Percentiles rank a stretch among this genome's conserved stretches.
These are phyloP conservation scores for Phytophthora lateralis DNA, from an alignment of 352 stramenopile genomes.

Conservation along the genomic window DNA sequence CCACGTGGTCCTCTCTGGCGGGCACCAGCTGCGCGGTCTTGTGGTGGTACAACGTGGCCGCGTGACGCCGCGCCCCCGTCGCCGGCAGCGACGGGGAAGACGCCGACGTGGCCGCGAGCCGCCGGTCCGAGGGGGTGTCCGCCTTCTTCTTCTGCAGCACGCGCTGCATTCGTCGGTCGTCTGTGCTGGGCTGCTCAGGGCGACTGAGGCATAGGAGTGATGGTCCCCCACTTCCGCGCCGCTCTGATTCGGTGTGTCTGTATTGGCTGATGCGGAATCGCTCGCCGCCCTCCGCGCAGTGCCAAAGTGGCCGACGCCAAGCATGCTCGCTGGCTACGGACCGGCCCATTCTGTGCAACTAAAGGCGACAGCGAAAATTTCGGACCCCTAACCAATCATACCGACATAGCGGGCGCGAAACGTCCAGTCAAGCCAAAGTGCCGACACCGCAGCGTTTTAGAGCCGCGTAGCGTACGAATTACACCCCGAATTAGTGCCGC, in stretches of 20 bases:
- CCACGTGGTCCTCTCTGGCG: constrained; percentile 52
- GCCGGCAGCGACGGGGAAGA: constrained; percentile 18
- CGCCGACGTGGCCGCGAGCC: constrained; percentile 14
- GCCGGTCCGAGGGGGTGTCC: constrained; percentile 19
- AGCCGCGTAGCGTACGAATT: constrained; percentile 1
- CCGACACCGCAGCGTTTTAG: constrained; percentile 13
- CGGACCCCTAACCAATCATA: constrained; percentile 58
- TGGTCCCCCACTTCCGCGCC: background rate
- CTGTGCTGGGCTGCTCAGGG: constrained; percentile 3
- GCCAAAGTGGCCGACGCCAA: constrained; percentile 12
- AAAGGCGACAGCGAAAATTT: constrained; percentile 65
- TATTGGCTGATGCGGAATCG: background rate
- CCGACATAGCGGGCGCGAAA: constrained; percentile 11
- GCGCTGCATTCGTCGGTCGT: constrained; percentile 33
- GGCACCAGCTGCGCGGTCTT: constrained; percentile 15
- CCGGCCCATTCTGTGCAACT: constrained; percentile 35
- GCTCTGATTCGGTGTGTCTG: background rate
- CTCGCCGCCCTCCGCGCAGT: constrained; percentile 3
- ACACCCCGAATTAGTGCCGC: background rate
- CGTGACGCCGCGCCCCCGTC: constrained; percentile 9
- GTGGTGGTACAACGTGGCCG: constrained; percentile 23
- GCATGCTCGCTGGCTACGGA: constrained; percentile 15
- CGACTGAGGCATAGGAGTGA: constrained; percentile 31
- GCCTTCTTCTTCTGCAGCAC: constrained; percentile 35
- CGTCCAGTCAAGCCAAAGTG: constrained; percentile 25